A percentile compares a stretch with the other conserved stretches of the same genome.
These are phyloP conservation scores for Microascus cirrosus DNA, from an alignment of 2,329 filamentous ascomycete species.

Conservation along the genomic window DNA sequence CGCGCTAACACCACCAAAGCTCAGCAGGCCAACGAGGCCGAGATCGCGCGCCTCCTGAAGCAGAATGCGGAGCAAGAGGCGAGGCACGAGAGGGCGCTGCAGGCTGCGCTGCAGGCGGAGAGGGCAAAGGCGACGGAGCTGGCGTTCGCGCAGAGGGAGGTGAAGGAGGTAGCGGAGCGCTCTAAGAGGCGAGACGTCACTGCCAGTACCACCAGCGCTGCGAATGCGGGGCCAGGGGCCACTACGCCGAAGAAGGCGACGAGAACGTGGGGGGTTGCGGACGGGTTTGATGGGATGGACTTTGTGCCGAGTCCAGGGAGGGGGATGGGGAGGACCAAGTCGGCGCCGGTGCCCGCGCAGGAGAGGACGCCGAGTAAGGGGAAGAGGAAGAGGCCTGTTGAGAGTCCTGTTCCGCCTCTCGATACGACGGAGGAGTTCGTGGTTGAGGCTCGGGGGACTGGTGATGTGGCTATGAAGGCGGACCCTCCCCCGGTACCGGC, in stretches of 20 bases:
- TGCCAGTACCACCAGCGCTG: constrained; percentile 8
- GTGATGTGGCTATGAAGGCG: constrained; percentile 4
- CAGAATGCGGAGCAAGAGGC: constrained; percentile 52
- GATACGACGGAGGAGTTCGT: constrained; percentile 31
- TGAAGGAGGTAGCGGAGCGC: constrained; percentile 45
- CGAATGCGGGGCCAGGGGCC: constrained; percentile 17
- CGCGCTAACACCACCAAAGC: constrained; percentile 56
- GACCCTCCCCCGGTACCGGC: constrained; percentile 1
- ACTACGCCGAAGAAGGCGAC: constrained; percentile 51
- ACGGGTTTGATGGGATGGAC: constrained; percentile 66
- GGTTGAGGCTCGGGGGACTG: constrained; percentile 11
- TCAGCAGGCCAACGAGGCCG: constrained; percentile 49
- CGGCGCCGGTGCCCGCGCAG: constrained; percentile 14
- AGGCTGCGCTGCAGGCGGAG: constrained; percentile 53
- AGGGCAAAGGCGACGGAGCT: constrained; percentile 57
- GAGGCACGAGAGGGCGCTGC: constrained; percentile 52
- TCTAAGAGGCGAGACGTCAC: constrained; percentile 32
- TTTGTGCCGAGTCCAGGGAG: constrained; percentile 43
- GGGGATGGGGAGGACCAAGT: constrained; percentile 12
- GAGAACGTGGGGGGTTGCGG: constrained; percentile 49
- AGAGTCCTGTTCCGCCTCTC: constrained; percentile 55
- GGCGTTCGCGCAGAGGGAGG: constrained; percentile 61
- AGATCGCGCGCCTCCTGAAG: constrained; percentile 50
- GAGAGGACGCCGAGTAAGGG: constrained; percentile 53
- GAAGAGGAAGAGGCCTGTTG: constrained; percentile 57